phyloP scores from a whole-genome alignment of 371 early-diverging fungal species.

The Amoeboaphelidium protococcarum region DNA sequence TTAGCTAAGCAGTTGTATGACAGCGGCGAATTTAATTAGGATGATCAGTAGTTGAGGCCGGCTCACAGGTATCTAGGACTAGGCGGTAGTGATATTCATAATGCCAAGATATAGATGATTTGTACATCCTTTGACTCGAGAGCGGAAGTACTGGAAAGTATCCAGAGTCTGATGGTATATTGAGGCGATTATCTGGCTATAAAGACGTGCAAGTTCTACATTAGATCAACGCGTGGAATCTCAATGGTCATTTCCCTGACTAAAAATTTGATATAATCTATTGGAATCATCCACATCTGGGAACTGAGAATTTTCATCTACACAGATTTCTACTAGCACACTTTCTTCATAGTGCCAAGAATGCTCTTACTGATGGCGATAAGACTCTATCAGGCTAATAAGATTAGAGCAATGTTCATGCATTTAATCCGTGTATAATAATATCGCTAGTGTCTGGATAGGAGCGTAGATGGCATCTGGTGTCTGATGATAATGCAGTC shows the following conservation, averaged over 20 bases:
- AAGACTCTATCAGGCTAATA: neutral
- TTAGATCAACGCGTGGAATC: constrained; percentile 21
- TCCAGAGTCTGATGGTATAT: constrained; percentile 12
- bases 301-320: constrained; percentile 21
- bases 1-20: constrained; percentile 12
- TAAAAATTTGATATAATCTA: neutral
- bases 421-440: neutral
- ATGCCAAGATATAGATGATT: constrained; percentile 4
- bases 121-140: constrained; percentile 19
- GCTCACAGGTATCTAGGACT: neutral
- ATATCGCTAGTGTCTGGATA: constrained; percentile 17
- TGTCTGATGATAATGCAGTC: constrained; percentile 7
- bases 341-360: constrained; percentile 14
- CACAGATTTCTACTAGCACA: constrained; percentile 25
- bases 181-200: constrained; percentile 4
- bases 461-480: constrained; percentile 18
- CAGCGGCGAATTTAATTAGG: neutral
- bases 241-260: constrained; percentile 1
- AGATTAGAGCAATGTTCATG: neutral
- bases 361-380: constrained; percentile 5
- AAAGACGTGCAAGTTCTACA: constrained; percentile 10
- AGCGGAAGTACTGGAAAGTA: constrained; percentile 13
- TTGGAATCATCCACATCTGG: constrained; percentile 22
- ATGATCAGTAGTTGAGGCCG: neutral
- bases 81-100: neutral